Base-by-base conservation (phyloP, 352 stramenopile genomes). In the Phytophthora rubi region DNA sequence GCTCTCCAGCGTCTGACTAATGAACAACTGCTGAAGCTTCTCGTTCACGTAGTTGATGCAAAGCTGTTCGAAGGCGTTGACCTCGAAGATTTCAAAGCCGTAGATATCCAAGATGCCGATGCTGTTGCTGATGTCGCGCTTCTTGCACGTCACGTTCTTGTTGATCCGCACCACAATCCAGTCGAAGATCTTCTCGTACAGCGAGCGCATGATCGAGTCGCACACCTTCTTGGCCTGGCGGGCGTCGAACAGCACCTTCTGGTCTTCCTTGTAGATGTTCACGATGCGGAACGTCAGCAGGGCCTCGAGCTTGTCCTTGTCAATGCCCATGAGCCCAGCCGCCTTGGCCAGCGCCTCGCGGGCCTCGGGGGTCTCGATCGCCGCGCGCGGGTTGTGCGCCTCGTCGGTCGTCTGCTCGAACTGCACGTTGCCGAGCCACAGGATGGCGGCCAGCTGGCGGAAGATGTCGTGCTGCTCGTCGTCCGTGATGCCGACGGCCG, bases 1-100 rank as follows among this genome's bases (percentile, higher is more conserved):
- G 28, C 77, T 85, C 53, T 91, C 76, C 16, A 97, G 76, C 49
- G 86, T 93, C 66, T 95, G 86, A 45, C 84, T 88, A 61, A 94
- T 95, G 70, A 97, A 97, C 5, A 95, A 76, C 65, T 93, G 87
- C 71, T 96, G 89, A 37, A 94, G 83, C 69, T 94, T 94, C 65
- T 94, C 86, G 77, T 97, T 97, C 62, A 93, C 89, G 68, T 97
- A 97, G 78, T 97, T 97, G 71, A 97, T 97, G 59, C 90, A 94
- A 28, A 97, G 79, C 77, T 97, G 90, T 76, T 97, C 90, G 59
- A 97, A 97, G 39, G 85, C 85, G 66, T 98, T 98, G 49, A 91
- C 81, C 7, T 96, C 83, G 54, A 97, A 96, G 62, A 96, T 96
- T 75, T 97, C 90, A 57, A 97, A 97, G 2, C 90, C 90, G 67